These are phyloP conservation scores for Meyerozyma sp. DNA, from an alignment of 1,139 yeast species.

Conservation along the genomic window DNA sequence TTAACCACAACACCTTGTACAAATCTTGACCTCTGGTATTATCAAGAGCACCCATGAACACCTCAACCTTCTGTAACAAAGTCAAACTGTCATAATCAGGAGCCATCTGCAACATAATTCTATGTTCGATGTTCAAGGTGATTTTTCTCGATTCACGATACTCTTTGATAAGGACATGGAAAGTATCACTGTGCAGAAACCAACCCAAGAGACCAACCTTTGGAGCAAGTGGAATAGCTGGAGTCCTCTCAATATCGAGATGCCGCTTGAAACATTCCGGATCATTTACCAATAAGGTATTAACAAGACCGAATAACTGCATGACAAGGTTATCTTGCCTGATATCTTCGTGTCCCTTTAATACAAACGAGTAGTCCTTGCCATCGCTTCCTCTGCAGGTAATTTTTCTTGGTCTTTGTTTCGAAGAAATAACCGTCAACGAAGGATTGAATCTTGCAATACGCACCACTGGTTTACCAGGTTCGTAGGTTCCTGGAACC, in stretches of 20 bases:
- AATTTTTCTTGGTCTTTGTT: constrained; percentile 89
- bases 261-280: constrained; percentile 96
- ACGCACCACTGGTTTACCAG: constrained; percentile 74
- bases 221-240: constrained; percentile 94
- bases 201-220: constrained; percentile 95
- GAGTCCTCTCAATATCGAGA: constrained; percentile 82
- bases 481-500: constrained; percentile 87
- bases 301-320: constrained; percentile 95
- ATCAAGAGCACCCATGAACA: constrained; percentile 91
- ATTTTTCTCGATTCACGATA: constrained; percentile 90
- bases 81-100: constrained; percentile 93
- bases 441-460: constrained; percentile 77
- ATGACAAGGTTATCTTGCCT: constrained; percentile 96
- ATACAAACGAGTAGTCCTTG: constrained; percentile 68
- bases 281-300: constrained; percentile 82
- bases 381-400: constrained; percentile 87
- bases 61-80: constrained; percentile 88
- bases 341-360: constrained; percentile 97
- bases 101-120: constrained; percentile 97
- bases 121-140: constrained; percentile 83
- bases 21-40: constrained; percentile 95
- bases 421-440: constrained; percentile 85
- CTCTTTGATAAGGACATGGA: constrained; percentile 88
- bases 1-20: constrained; percentile 92
- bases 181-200: constrained; percentile 96